phyloP scores from a whole-genome alignment of 139 green algal species.

The Haematococcus lacustris region DNA sequence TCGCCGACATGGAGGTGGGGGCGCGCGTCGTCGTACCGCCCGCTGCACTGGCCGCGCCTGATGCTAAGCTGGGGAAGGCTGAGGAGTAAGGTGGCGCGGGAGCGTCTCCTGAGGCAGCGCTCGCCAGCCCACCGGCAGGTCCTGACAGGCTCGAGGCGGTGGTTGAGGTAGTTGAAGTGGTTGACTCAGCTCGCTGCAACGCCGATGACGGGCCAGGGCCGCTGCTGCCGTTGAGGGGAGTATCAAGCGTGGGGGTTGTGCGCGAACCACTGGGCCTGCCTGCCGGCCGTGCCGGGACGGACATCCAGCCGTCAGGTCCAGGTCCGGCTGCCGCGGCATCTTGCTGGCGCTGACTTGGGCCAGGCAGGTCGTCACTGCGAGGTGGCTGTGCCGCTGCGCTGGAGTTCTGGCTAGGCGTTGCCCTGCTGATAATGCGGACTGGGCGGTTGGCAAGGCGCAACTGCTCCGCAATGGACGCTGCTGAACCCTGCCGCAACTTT shows the following conservation, averaged over 20 bases:
- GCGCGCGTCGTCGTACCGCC: not conserved
- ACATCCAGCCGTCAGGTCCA: too few relatives aligned
- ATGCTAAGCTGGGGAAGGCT: not conserved
- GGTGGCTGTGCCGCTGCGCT: too few relatives aligned
- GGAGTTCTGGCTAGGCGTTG: not conserved
- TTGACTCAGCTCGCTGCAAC: not conserved
- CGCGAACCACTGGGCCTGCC: not conserved
- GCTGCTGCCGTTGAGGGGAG: not conserved
- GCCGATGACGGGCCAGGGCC: not conserved
- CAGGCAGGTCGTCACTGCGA: not conserved
- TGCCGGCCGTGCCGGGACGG: too few relatives aligned
- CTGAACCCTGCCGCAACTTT: conserved; percentile 4
- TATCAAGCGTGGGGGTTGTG: not conserved
- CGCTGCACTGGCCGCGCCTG: too few relatives aligned
- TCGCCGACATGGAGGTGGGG: not conserved
- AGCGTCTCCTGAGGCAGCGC: not conserved
- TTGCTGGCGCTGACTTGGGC: not conserved
- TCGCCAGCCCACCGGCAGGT: not conserved
- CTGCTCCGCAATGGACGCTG: conserved; percentile 22
- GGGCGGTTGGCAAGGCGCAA: conserved; percentile 20
- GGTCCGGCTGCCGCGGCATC: not conserved
- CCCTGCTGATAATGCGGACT: conserved; percentile 23
- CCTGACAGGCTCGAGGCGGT: not conserved
- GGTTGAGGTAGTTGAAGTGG: not conserved
- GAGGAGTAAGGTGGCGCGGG: not conserved